phyloP scores from a whole-genome alignment of 1,284 basidiomycete genomes.

The Ganoderma sinense region DNA sequence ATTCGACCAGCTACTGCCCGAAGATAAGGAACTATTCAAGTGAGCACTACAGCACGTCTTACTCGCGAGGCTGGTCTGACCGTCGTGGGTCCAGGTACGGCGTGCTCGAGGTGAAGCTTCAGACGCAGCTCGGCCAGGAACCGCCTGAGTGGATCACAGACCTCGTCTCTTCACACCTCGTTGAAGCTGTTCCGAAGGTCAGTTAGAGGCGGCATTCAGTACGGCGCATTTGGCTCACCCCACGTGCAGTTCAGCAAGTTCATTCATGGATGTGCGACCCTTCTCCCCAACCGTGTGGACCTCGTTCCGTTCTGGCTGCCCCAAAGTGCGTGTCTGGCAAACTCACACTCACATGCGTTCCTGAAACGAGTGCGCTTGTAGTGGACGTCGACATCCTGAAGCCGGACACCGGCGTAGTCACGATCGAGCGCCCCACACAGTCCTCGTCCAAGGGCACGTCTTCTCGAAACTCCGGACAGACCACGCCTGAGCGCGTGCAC shows the following conservation, averaged over 20 bases:
- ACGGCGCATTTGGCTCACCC: constrained; percentile 38
- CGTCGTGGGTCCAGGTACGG: constrained; percentile 61
- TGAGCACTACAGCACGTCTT: constrained; percentile 47
- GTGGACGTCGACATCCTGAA: constrained; percentile 96
- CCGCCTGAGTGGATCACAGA: constrained; percentile 98
- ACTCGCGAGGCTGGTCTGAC: not conserved
- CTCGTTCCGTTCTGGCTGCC: constrained; percentile 99
- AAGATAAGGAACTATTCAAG: constrained; percentile 95
- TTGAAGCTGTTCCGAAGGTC: constrained; percentile 88
- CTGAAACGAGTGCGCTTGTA: constrained; percentile 40
- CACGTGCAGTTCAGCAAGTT: constrained; percentile 76
- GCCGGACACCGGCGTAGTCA: constrained; percentile 79
- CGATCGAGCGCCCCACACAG: constrained; percentile 77
- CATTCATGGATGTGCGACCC: constrained; percentile 96
- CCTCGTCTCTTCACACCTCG: constrained; percentile 92
- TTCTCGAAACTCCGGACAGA: constrained; percentile 56
- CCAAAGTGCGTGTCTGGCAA: constrained; percentile 70
- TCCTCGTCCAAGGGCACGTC: constrained; percentile 54
- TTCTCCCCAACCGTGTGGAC: constrained; percentile 93
- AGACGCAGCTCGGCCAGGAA: constrained; percentile 96
- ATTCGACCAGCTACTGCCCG: constrained; percentile 79
- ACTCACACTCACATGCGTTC: not conserved
- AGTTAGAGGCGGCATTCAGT: constrained; percentile 9
- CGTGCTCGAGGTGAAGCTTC: constrained; percentile 96
- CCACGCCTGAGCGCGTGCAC: constrained; percentile 54